Evolutionary conservation across 768 basidiomycete species (phyloP).

Genomic region (Kwoniella botswanensis): DNA sequence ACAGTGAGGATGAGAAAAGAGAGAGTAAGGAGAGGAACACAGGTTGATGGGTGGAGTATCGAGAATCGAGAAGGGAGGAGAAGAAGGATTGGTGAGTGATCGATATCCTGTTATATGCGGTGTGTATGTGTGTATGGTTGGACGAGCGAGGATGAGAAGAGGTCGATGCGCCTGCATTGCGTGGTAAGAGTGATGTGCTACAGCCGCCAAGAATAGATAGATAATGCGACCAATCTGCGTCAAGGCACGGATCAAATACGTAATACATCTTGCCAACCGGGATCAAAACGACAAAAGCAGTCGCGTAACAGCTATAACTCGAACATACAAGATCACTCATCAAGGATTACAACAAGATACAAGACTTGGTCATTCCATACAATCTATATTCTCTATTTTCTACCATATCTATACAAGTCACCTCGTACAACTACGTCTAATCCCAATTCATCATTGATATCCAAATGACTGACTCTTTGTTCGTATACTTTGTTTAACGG

Average conservation of each 20-base stretch:
- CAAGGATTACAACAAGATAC: not conserved
- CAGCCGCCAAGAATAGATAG: slow-evolving; percentile 14
- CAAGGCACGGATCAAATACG: slow-evolving; percentile 1
- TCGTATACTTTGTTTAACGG: slow-evolving; percentile 22
- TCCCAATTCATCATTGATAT: slow-evolving; percentile 35
- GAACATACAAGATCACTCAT: not conserved
- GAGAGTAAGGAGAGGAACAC: slow-evolving; percentile 13
- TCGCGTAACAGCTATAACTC: slow-evolving; percentile 1
- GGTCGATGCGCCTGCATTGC: slow-evolving; percentile 14
- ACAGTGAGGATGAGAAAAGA: not conserved
- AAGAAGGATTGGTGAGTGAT: slow-evolving; percentile 2
- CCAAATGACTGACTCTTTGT: slow-evolving; percentile 15
- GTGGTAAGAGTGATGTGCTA: slow-evolving; percentile 5
- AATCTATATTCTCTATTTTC: slow-evolving; percentile 10
- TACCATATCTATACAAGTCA: slow-evolving; percentile 33
- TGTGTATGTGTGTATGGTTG: not conserved
- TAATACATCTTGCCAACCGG: not conserved
- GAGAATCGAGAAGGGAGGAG: not conserved
- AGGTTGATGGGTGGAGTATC: not conserved
- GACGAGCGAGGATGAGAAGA: not conserved
- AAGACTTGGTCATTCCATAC: not conserved
- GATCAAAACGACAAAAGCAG: slow-evolving; percentile 9
- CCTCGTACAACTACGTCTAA: slow-evolving; percentile 37
- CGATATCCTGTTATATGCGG: not conserved
- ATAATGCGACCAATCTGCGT: not conserved